Evolutionary conservation across 768 basidiomycete genomes (phyloP).

Genomic region (Psilocybe cyanescens): DNA sequence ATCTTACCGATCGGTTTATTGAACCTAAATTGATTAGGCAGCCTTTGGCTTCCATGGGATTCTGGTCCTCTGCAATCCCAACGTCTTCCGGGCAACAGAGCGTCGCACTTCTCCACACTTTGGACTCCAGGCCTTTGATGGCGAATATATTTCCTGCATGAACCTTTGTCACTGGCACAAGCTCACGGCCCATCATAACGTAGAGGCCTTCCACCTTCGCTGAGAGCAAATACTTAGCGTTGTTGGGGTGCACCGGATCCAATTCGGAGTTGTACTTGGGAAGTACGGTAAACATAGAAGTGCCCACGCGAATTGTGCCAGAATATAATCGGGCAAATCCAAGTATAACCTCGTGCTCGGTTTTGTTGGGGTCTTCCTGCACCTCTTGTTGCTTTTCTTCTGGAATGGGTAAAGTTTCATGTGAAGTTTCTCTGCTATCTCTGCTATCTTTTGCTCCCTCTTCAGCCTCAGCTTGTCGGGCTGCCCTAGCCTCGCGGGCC

Average conservation of each 20-base stretch:
- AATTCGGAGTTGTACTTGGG: slow-evolving; percentile 83
- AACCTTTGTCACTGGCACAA: slow-evolving; percentile 83
- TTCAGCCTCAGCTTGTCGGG: slow-evolving; percentile 31
- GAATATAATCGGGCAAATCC: slow-evolving; percentile 96
- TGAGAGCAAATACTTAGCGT: slow-evolving; percentile 62
- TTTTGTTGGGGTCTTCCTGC: slow-evolving; percentile 26
- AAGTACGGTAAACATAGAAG: slow-evolving; percentile 71
- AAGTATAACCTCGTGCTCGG: slow-evolving; percentile 69
- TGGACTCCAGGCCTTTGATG: slow-evolving; percentile 85
- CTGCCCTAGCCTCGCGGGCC: slow-evolving; percentile 57
- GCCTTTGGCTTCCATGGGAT: slow-evolving; percentile 39
- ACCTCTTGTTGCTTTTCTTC: slow-evolving; percentile 17
- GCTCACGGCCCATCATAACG: slow-evolving; percentile 96
- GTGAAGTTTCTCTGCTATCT: not conserved
- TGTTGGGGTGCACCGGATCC: slow-evolving; percentile 66
- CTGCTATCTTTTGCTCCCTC: slow-evolving; percentile 9
- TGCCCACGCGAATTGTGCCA: slow-evolving; percentile 73
- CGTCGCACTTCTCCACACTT: slow-evolving; percentile 90
- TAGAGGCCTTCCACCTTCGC: slow-evolving; percentile 81
- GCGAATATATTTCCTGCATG: slow-evolving; percentile 95
- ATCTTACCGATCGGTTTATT: slow-evolving; percentile 62
- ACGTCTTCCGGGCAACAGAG: slow-evolving; percentile 68
- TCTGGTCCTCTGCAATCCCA: slow-evolving; percentile 40
- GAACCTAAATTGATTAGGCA: slow-evolving; percentile 84
- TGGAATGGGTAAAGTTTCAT: slow-evolving; percentile 13